Base-by-base conservation (phyloP, 441 rosid genomes). In the Capsella rubella region DNA sequence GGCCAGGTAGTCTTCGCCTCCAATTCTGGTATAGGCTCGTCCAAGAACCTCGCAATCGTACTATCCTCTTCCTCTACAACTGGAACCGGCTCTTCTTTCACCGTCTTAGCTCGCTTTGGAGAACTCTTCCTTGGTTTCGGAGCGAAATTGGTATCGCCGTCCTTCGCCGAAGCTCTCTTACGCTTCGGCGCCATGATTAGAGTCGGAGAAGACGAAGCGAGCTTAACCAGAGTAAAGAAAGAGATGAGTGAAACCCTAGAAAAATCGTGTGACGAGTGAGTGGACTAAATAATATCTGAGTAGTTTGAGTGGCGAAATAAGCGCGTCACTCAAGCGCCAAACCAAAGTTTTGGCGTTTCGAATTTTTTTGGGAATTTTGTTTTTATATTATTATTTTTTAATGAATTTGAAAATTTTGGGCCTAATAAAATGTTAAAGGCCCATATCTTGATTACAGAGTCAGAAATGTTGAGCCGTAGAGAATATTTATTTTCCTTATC, bases 1-100 rank as follows among this genome's bases (percentile, higher is more conserved):
- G 90, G 87, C 95, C 95, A 91, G 3, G 78, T 79, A 2, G 9
- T 61, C 68, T 76, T 73, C 0, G 97, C 89, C 16, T 89, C 95
- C 5, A 68, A 71, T 1, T 71, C 76, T 0, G 82, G 75, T 0
- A 89, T 31, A 0, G 87, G 78, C 28, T 79, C 79, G 0, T 88
- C 89, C 0, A 85, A 0, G 49, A 89, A 81, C 65, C 66, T 69
- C 21, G 81, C 76, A 10, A 50, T 21, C 6, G 78, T 21, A 78
- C 11, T 65, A 81, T 0, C 13, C 35, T 27, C 56, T 13, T 18
- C 37, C 11, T 15, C 54, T 0, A 3, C 43, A 8, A 5, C 5
- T 34, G 35, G 5, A 0, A 32, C 6, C 40, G 16, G 27, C 42
- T 28, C 67, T 4, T 35, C 39, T 14, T 25, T 35, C 16, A 2